Evolutionary conservation across 2,329 filamentous ascomycete species (phyloP).

Genomic region (Monilinia fructigena): DNA sequence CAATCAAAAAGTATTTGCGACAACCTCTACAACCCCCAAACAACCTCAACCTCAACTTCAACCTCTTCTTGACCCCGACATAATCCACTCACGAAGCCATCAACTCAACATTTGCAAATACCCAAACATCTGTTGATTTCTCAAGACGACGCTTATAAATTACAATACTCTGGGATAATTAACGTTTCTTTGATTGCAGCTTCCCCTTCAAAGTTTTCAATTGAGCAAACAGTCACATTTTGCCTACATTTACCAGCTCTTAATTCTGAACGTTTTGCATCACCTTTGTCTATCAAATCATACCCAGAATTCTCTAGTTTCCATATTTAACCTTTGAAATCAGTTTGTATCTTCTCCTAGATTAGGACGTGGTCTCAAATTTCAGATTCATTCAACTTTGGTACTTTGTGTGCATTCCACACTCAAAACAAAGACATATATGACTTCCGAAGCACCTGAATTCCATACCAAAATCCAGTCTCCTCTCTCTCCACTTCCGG

Average conservation of each 20-base stretch:
- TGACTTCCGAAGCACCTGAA: slow-evolving; percentile 49
- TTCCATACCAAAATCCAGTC: slow-evolving; percentile 65
- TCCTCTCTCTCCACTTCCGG: slow-evolving; percentile 68
- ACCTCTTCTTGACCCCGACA: neutral
- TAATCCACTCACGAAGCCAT: neutral
- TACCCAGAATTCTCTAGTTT: neutral
- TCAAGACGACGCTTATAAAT: neutral
- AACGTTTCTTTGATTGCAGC: slow-evolving; percentile 3
- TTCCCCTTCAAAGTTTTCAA: slow-evolving; percentile 3
- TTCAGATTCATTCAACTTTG: slow-evolving; percentile 3
- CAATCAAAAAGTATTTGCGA: slow-evolving; percentile 11
- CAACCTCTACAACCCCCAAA: neutral
- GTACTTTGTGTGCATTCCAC: slow-evolving; percentile 19
- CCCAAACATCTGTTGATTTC: neutral
- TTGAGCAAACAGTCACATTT: neutral
- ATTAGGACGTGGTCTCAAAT: neutral
- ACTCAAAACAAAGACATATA: slow-evolving; percentile 22
- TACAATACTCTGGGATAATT: slow-evolving; percentile 5
- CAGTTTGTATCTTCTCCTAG: slow-evolving; percentile 16
- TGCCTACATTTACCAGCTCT: neutral
- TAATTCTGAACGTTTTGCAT: neutral
- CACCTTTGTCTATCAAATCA: neutral
- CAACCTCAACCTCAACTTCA: too few relatives aligned
- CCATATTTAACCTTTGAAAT: slow-evolving; percentile 3
- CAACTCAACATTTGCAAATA: neutral